Evolutionary conservation across 257 asterid genomes (phyloP).

Genomic region (Capsicum chinense): DNA sequence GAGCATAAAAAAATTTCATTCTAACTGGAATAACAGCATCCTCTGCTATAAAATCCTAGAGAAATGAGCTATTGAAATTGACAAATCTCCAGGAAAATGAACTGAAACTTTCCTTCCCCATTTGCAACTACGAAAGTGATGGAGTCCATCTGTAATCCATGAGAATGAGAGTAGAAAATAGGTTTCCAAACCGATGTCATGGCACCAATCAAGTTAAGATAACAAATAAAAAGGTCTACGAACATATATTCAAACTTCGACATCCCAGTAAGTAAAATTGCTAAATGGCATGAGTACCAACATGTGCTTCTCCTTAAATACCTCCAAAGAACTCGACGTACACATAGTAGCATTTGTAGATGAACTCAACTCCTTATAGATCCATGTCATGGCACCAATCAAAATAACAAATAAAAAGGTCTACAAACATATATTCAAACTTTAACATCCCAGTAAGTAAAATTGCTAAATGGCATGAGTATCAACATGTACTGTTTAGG

Average conservation of each 20-base stretch:
- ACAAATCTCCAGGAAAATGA: background rate
- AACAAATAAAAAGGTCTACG: background rate
- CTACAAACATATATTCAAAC: background rate
- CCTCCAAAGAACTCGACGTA: background rate
- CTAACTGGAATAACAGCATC: background rate
- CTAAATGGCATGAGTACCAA: background rate
- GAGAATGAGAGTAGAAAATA: background rate
- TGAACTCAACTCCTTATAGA: background rate
- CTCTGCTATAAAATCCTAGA: background rate
- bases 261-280: background rate
- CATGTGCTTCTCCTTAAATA: background rate
- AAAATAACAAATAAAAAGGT: background rate
- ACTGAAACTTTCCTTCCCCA: background rate
- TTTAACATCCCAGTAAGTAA: too few relatives aligned
- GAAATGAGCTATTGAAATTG: background rate
- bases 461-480: background rate
- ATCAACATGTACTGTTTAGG: too few relatives aligned
- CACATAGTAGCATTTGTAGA: background rate
- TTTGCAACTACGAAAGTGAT: background rate
- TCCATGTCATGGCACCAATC: background rate
- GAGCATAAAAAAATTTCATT: background rate
- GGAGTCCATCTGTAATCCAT: background rate
- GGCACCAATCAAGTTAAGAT: conserved; percentile 11
- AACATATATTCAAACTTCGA: background rate
- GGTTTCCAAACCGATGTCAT: background rate